Base-by-base conservation (phyloP, 2,329 filamentous ascomycete genomes). In the Claviceps citrina region DNA sequence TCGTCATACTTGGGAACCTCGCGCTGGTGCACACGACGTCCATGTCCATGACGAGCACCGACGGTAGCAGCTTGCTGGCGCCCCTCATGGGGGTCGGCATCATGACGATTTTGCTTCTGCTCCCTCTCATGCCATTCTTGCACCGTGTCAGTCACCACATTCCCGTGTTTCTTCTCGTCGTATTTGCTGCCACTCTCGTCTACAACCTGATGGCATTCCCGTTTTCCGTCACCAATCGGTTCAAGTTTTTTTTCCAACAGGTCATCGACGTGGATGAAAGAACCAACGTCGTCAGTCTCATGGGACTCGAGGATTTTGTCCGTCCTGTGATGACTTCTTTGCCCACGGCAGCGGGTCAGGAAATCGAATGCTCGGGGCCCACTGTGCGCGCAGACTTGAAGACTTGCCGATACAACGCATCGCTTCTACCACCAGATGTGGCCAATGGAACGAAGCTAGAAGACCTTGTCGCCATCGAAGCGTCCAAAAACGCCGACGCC, bases 181-280 rank as follows among this genome's bases (percentile, higher is more conserved):
- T 94, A 7, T 84, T 86, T 45, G 53, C 75, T 19, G 83, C 70
- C 24, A 93, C 85, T 1, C 62, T 93, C 22, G 71, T 87, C 41
- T 96, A 94, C 65, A 93, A 93, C 54, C 71, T 95, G 4, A 62
- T 74, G 2, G 84, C 83, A 1, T 95, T 94, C 58, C 91, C 91
- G 0, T 96, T 96, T 60, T 91, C 84, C 0, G 63, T 73, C 18
- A 70, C 76, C 43, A 82, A 78, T 54, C 74, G 84, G 28, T 76
- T 93, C 58, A 96, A 96, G 59, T 69, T 89, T 36, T 93, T 78
- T 59, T 95, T 96, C 57, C 66, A 83, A 37, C 87, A 98, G 56
- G 73, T 73, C 8, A 66, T 95, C 36, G 74, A 94, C 48, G 70
- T 94, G 8, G 81, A 84, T 47, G 74, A 69, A 4, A 78, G 78